Evolutionary conservation across 2,329 filamentous ascomycete species (phyloP).

Genomic region (Fusarium hainanense): DNA sequence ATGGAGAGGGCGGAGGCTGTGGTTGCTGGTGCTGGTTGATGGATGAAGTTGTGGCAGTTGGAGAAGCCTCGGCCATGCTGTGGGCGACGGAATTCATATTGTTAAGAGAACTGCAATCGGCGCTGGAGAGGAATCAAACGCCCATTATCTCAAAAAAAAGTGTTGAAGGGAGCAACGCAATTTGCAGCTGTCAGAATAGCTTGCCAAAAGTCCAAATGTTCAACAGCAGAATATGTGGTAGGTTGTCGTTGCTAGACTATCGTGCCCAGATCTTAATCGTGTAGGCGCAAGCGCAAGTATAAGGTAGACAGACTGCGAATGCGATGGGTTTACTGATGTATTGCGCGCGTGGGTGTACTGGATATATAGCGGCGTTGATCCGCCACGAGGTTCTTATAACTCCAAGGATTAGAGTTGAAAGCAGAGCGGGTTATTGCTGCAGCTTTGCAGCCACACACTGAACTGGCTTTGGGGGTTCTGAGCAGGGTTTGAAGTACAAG

Average conservation of each 20-base stretch:
- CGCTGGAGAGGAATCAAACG: slow-evolving; percentile 37
- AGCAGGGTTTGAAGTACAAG: slow-evolving; percentile 8
- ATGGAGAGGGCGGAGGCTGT: slow-evolving; percentile 43
- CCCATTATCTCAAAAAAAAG: slow-evolving; percentile 41
- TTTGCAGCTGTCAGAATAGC: slow-evolving; percentile 21
- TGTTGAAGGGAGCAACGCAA: slow-evolving; percentile 15
- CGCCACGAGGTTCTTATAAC: slow-evolving; percentile 23
- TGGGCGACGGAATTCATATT: slow-evolving; percentile 55
- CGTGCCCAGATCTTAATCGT: slow-evolving; percentile 21
- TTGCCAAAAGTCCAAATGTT: slow-evolving; percentile 21
- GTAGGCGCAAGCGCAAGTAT: slow-evolving; percentile 31
- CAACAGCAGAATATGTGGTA: slow-evolving; percentile 8
- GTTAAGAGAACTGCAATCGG: slow-evolving; percentile 23
- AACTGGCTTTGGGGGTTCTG: slow-evolving; percentile 9
- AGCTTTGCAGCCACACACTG: slow-evolving; percentile 26
- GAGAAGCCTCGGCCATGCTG: slow-evolving; percentile 50
- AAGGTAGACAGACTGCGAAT: slow-evolving; percentile 33
- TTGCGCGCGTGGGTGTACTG: slow-evolving; percentile 10
- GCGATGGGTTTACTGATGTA: slow-evolving; percentile 17
- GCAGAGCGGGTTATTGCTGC: slow-evolving; percentile 5
- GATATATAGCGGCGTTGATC: slow-evolving; percentile 18
- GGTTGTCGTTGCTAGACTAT: slow-evolving; percentile 5
- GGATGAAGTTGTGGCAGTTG: slow-evolving; percentile 32
- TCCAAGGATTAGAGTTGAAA: slow-evolving; percentile 12
- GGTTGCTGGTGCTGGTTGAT: slow-evolving; percentile 42